phyloP scores from a whole-genome alignment of 495 filamentous ascomycete genomes.

The Tuber borchii region DNA sequence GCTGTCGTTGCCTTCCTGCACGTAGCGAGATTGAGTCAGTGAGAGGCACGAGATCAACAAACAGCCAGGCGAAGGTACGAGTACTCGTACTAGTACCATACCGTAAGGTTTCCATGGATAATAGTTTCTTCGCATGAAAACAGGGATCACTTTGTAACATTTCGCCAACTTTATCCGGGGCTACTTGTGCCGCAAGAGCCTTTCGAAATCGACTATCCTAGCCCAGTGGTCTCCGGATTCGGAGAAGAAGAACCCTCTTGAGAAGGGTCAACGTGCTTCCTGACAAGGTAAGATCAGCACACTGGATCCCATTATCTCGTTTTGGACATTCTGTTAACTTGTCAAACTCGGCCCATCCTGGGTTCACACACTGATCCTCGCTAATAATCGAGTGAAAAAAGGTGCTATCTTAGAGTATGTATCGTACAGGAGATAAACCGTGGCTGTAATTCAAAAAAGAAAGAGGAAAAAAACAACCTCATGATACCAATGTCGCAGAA shows the following conservation, averaged over 20 bases:
- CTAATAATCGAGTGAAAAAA: neutral
- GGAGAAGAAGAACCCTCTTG: neutral
- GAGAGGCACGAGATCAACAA: too few species aligned
- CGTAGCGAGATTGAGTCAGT: too few species aligned
- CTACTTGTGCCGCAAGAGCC: neutral
- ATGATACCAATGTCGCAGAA: neutral
- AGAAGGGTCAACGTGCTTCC: neutral
- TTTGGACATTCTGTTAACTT: neutral
- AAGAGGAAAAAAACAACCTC: neutral
- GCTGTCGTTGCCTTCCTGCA: too few species aligned
- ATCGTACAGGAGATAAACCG: neutral
- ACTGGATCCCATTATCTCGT: neutral
- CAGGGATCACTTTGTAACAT: neutral
- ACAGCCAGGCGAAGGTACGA: too few species aligned
- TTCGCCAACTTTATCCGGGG: neutral
- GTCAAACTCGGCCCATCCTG: neutral
- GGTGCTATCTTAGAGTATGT: neutral
- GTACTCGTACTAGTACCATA: too few species aligned
- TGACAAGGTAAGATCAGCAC: neutral
- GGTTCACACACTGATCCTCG: neutral
- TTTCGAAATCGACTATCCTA: neutral
- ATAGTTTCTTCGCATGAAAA: too few species aligned
- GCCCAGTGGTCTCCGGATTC: neutral
- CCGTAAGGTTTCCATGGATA: too few species aligned
- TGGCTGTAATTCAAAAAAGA: neutral